Conservation (phyloP, 2,329 filamentous ascomycete species). For the Beauveria medogensis region DNA sequence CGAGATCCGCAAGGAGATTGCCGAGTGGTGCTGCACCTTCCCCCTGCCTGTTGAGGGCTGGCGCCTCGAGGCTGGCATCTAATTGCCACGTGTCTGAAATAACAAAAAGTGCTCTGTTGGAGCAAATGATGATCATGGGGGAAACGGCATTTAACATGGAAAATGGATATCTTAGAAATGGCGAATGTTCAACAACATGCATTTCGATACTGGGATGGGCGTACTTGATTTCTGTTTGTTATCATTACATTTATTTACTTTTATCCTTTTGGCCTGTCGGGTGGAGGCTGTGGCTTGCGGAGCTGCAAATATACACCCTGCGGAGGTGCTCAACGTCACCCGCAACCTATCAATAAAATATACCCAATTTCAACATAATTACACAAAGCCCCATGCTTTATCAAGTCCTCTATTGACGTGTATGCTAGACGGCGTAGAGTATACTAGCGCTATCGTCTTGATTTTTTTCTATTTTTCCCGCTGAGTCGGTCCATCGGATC, state of each 20-base stretch:
- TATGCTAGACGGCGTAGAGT: background rate
- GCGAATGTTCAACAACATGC: slow-evolving; percentile 13
- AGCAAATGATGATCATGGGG: background rate
- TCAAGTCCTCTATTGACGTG: no score
- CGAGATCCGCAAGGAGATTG: slow-evolving; percentile 80
- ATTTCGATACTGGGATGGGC: slow-evolving; percentile 5
- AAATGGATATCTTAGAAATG: slow-evolving; percentile 1
- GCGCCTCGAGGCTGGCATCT: slow-evolving; percentile 53
- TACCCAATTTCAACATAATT: slow-evolving; percentile 8
- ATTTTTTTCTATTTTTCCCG: background rate
- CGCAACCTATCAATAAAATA: background rate
- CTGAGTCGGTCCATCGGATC: background rate
- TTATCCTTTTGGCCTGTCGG: background rate
- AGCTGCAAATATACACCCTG: background rate
- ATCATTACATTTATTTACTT: background rate
- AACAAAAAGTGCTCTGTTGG: background rate
- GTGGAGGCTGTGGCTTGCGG: background rate
- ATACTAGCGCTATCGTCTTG: background rate
- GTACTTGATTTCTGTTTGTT: slow-evolving; percentile 3
- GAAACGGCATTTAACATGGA: slow-evolving; percentile 12
- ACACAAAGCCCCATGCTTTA: no score
- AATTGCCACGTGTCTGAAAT: slow-evolving; percentile 20
- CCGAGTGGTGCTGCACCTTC: slow-evolving; percentile 80
- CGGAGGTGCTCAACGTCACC: slow-evolving; percentile 11
- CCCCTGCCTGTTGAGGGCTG: slow-evolving; percentile 79